Evolutionary conservation across 1,139 yeast genomes (phyloP).

Genomic region (Candida smagusa): DNA sequence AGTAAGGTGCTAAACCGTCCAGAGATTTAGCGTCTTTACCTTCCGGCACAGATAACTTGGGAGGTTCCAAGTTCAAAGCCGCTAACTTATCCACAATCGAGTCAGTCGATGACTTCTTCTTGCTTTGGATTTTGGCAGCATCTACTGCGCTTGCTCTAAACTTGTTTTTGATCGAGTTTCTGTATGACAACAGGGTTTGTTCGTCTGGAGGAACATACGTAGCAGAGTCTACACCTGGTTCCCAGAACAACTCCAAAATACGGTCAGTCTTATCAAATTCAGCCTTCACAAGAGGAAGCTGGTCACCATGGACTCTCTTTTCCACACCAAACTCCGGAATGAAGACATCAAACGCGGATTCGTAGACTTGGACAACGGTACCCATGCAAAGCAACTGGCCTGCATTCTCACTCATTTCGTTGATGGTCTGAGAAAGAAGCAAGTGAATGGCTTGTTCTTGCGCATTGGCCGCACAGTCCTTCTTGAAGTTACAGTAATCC

Average conservation of each 20-base stretch:
- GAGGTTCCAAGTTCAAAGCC: conserved; percentile 50
- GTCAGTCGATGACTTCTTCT: conserved; percentile 34
- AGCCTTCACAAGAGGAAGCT: conserved; percentile 86
- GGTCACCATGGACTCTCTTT: conserved; percentile 97
- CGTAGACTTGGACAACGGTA: conserved; percentile 87
- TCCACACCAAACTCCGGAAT: conserved; percentile 96
- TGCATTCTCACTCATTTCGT: conserved; percentile 69
- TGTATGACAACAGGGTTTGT: conserved; percentile 67
- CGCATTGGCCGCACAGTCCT: conserved; percentile 89
- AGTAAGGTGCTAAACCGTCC: conserved; percentile 51
- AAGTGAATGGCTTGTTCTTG: conserved; percentile 95
- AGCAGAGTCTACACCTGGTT: conserved; percentile 85
- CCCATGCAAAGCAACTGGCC: conserved; percentile 87
- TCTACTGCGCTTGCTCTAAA: conserved; percentile 68
- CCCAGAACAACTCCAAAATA: conserved; percentile 85
- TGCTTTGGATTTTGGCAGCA: conserved; percentile 60
- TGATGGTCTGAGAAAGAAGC: conserved; percentile 77
- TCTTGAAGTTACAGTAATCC: conserved; percentile 91
- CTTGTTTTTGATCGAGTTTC: conserved; percentile 75
- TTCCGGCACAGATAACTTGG: conserved; percentile 44
- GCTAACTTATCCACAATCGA: conserved; percentile 47
- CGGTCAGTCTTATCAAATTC: conserved; percentile 76
- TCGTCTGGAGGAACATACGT: conserved; percentile 90
- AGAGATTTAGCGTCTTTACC: conserved; percentile 14
- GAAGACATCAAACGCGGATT: conserved; percentile 91